Evolutionary conservation across 2,329 filamentous ascomycete genomes (phyloP), one percentile per base, ranked within the genome.

Genomic region (Exophiala phaeomuriformis): DNA sequence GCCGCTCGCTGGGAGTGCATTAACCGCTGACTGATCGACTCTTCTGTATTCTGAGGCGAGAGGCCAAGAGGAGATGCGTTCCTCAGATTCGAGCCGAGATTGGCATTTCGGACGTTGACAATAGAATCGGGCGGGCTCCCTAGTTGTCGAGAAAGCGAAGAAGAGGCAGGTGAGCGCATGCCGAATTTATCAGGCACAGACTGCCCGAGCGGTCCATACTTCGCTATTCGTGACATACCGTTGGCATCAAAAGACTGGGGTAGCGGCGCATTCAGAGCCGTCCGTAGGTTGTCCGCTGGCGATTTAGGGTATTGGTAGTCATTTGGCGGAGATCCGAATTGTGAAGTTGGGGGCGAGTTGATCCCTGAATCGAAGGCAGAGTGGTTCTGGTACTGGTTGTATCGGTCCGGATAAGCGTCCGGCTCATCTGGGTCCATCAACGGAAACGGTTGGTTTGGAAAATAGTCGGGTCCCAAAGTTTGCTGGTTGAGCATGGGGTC

Each of bases 211-310:
- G 90, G 89, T 0, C 88, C 93, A 67, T 90, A 90, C 55, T 89
- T 83, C 12, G 91, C 90, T 58, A 89, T 90, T 68, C 91, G 88
- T 7, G 90, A 96, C 49, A 96, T 88, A 47, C 90, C 91, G 65
- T 96, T 93, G 64, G 90, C 95, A 70, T 97, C 93, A 68, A 97
- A 96, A 0, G 91, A 97, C 5, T 90, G 88, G 1, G 93, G 93
- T 5, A 97, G 79, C 10, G 89, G 90, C 2, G 90, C 93, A 72
- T 97, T 91, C 58, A 96, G 79, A 9, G 94, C 88, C n/a, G 88
- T 93, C 49, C 82, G 81, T n/a, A 59, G 50, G 62, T 77, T 78
- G 48, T 82, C 81, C 47, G 79, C 79, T 0, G 90, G 89, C 9
- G 90, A 95, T 49, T 93, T 79, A 28, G 86, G 86, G 37, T 90